Evolutionary conservation across 176 grass and related monocot genomes (phyloP), one percentile per base, ranked within the genome.

Genomic region (Eleusine coracana): DNA sequence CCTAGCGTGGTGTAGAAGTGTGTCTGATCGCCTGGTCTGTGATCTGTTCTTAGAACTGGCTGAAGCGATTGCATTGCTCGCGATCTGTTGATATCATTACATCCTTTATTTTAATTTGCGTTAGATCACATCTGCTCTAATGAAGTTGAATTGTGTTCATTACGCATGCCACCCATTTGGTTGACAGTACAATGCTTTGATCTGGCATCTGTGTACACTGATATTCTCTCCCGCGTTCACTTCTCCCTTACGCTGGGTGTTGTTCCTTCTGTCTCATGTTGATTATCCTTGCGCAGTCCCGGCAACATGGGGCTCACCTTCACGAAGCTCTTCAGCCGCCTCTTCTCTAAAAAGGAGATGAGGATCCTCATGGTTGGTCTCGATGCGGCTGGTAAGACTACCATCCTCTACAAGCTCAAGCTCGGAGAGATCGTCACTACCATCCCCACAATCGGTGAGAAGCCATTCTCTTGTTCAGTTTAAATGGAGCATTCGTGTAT

Each of bases 331-430:
- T 91, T 94, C 62, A 94, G 92, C 67, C 89, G 89, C 18, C 92
- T 94, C 70, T 94, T 94, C 76, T 86, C 92, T 9, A 94, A 94
- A 80, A 91, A 84, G 86, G 92, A 91, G 86, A 94, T 94, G 92
- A 83, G 89, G 71, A 94, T 94, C 48, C 83, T 94, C 39, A 94
- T 94, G 92, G 92, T 94, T 1, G 89, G 92, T 80, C 92, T 94
- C 76, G 92, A 94, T 74, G 92, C 92, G 20, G 89, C 89, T 83
- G 92, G 92, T 91, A 94, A 94, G 80, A 94, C 92, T 28, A 94
- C 92, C 23, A 94, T 94, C 25, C 80, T 94, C 73, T 94, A 94
- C 83, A 94, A 94, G 92, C 89, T 94, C 83, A 94, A 94, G 76
- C 92, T 94, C 8, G 92, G 92, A 70, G 92, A 94, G 75, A 94